Evolutionary conservation across 2,329 filamentous ascomycete genomes (phyloP).

Genomic region (Rutstroemia sp.): DNA sequence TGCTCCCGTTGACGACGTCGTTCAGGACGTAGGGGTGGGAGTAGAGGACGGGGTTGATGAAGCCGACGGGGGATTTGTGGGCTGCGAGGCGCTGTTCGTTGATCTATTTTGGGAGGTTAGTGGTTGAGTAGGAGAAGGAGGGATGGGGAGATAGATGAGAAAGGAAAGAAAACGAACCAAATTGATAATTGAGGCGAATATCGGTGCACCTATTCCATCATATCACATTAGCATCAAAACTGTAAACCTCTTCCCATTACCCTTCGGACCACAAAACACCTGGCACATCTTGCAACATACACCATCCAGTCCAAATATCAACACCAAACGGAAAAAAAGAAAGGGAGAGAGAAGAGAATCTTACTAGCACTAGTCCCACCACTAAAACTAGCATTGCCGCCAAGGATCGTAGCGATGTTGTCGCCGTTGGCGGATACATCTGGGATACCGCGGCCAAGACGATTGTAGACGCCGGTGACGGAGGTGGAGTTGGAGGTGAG

Average conservation of each 20-base stretch:
- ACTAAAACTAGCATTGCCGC: background rate
- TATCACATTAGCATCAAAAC: no score
- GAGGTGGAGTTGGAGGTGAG: slow-evolving; percentile 25
- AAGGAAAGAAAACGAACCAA: background rate
- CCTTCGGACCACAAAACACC: no score
- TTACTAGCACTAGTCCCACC: slow-evolving; percentile 9
- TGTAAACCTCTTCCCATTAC: no score
- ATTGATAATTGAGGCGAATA: slow-evolving; percentile 10
- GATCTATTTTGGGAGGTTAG: slow-evolving; percentile 21
- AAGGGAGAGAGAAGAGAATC: slow-evolving; percentile 3
- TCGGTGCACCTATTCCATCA: background rate
- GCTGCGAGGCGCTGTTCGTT: slow-evolving; percentile 32
- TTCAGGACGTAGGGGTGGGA: slow-evolving; percentile 24
- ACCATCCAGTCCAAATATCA: no score
- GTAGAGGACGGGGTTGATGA: slow-evolving; percentile 32
- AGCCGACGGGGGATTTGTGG: slow-evolving; percentile 32
- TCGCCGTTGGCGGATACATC: slow-evolving; percentile 40
- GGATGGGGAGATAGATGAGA: no score
- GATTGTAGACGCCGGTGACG: slow-evolving; percentile 39
- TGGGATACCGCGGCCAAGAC: slow-evolving; percentile 39
- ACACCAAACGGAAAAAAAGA: background rate
- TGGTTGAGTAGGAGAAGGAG: no score
- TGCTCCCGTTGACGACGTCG: slow-evolving; percentile 28
- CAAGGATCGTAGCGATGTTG: slow-evolving; percentile 1
- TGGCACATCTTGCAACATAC: no score